Base-by-base conservation (phyloP, 371 early-diverging fungal genomes). In the Rhizopus delemar region DNA sequence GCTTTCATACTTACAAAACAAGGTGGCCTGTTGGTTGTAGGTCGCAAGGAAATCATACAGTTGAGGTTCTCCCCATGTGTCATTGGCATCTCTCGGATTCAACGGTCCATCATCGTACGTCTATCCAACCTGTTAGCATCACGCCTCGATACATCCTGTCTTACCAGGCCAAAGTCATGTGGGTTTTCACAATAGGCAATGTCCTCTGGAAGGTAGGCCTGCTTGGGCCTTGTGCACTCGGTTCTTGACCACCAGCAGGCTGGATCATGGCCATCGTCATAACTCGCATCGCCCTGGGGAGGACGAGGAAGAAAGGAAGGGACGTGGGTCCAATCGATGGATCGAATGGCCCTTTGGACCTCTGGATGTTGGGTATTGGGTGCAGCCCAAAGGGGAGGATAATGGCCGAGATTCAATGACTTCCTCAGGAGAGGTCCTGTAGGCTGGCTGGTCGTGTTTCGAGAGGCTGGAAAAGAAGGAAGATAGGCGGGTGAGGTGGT, bases 81-180 rank as follows among this genome's bases (percentile, higher is more conserved):
- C 59, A 7, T 65, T 32, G 11, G 48, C 41, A 31, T 35, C 45
- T 16, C 15, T 35, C 9, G 65, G 63, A 16, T 43, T 54, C 41
- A 69, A 65, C 22, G 69, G 69, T 1, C 69, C 69, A 62, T 69
- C 69, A 50, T 69, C 69, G 11, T 65, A 69, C 3, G 65, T 69
- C 60, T 66, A 48, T 9, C n/a, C 8, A 39, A 11, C 2, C 1
- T 46, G 5, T 12, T 38, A 22, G 22, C 22, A 2, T 22, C 22
- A 22, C 22, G 22, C 22, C 22, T 22, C 22, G 22, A 22, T 22
- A 22, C 22, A 22, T 22, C 22, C 22, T 22, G 22, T 22, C 56
- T 51, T 58, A 66, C 66, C 60, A 69, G 43, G 16, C 69, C 69
- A 46, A 61, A 69, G 22, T 69, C 65, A 6, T 56, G 53, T 1